Conservation (phyloP, 495 filamentous ascomycete species). For the Penicillium bialowiezense region DNA sequence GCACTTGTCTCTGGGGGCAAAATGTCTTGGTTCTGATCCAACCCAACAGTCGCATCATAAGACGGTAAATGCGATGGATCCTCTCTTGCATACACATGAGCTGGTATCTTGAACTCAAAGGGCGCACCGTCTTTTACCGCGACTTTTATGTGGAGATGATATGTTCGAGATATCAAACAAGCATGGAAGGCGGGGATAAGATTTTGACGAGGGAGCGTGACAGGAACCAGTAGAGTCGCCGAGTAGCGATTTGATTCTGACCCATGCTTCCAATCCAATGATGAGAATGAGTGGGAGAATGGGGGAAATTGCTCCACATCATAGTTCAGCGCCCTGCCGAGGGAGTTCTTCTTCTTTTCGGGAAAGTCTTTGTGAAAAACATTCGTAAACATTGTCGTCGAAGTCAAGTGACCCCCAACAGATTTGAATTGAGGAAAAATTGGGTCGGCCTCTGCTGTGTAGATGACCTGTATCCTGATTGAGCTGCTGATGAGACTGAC, state of each 20-base stretch:
- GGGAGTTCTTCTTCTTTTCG: background rate
- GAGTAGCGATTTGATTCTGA: background rate
- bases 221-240: background rate
- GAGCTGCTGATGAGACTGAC: too few species aligned
- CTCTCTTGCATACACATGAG: slow-evolving; percentile 1
- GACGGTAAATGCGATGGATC: slow-evolving; percentile 7
- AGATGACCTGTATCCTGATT: background rate
- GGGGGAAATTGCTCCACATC: background rate
- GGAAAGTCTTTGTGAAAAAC: too few species aligned
- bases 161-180: background rate
- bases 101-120: slow-evolving; percentile 1
- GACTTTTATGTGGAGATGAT: background rate
- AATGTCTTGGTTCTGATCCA: too few species aligned
- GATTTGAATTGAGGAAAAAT: background rate
- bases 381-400: too few species aligned
- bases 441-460: background rate
- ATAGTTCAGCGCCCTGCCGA: background rate
- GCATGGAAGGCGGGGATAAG: background rate
- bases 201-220: background rate
- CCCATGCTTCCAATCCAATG: background rate
- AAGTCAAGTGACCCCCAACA: too few species aligned
- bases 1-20: too few species aligned
- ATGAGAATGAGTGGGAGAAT: background rate
- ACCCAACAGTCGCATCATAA: slow-evolving; percentile 4
- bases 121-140: slow-evolving; percentile 29